phyloP scores from a whole-genome alignment of 345 rosid genomes.

The Ricinus communis region DNA sequence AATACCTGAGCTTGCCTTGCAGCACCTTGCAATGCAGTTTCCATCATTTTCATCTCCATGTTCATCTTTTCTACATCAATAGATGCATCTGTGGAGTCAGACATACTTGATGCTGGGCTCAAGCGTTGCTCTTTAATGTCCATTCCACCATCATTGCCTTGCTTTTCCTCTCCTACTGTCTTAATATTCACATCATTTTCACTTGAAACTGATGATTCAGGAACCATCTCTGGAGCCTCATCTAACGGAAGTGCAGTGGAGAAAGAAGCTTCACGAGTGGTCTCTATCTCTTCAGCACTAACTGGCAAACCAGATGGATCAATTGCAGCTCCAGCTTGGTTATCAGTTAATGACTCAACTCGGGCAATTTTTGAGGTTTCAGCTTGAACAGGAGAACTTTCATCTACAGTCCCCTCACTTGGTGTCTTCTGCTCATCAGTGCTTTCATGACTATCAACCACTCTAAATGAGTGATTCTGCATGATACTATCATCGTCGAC shows the following conservation, averaged over 20 bases:
- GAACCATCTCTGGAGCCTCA: slow-evolving; percentile 44
- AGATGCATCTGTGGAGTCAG: slow-evolving; percentile 42
- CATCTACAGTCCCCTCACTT: slow-evolving; percentile 40
- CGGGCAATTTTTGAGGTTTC: slow-evolving; percentile 40
- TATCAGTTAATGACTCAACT: slow-evolving; percentile 28
- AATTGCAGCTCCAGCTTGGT: slow-evolving; percentile 16
- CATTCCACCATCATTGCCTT: slow-evolving; percentile 37
- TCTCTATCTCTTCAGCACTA: slow-evolving; percentile 33
- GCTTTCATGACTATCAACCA: slow-evolving; percentile 39
- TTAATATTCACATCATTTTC: slow-evolving; percentile 23
- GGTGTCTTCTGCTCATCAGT: slow-evolving; percentile 33
- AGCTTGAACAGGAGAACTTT: slow-evolving; percentile 33
- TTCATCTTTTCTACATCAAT: slow-evolving; percentile 75
- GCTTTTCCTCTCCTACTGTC: slow-evolving; percentile 38
- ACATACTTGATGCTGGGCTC: slow-evolving; percentile 45
- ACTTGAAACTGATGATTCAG: slow-evolving; percentile 37
- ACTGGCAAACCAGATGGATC: slow-evolving; percentile 35
- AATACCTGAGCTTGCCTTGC: slow-evolving; percentile 99
- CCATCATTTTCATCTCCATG: slow-evolving; percentile 92
- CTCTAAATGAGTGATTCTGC: slow-evolving; percentile 34
- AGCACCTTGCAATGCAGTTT: slow-evolving; percentile 95
- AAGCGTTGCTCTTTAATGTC: slow-evolving; percentile 39
- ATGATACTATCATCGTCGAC: slow-evolving; percentile 30
- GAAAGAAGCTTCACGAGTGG: slow-evolving; percentile 36
- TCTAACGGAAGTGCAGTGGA: slow-evolving; percentile 39